Conservation (phyloP, 352 stramenopile genomes). For the Globisporangium nagaii region DNA sequence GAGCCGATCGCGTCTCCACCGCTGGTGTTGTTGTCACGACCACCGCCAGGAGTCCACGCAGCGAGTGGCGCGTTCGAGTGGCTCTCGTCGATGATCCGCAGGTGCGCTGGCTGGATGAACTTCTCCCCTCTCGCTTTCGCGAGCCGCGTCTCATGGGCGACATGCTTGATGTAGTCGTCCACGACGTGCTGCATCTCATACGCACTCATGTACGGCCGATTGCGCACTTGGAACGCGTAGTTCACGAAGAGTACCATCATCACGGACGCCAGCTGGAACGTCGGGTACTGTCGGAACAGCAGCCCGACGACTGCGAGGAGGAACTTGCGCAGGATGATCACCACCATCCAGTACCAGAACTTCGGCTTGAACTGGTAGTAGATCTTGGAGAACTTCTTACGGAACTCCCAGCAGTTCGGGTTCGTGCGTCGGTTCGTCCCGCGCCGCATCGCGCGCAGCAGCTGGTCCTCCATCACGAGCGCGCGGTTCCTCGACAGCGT, state of each 20-base stretch:
- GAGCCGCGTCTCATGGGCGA: constrained; percentile 42
- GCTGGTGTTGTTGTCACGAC: background rate
- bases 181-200: constrained; percentile 56
- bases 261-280: constrained; percentile 69
- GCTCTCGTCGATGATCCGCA: constrained; percentile 23
- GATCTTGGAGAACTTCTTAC: constrained; percentile 72
- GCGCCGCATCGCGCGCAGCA: constrained; percentile 48
- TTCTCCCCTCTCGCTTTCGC: constrained; percentile 49
- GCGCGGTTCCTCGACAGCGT: constrained; percentile 47
- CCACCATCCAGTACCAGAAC: constrained; percentile 77
- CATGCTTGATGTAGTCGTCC: constrained; percentile 43
- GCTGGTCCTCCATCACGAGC: constrained; percentile 66
- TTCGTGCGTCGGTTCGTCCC: constrained; percentile 56
- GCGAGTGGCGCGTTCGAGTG: constrained; percentile 3
- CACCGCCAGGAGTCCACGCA: constrained; percentile 21
- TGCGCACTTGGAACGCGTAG: constrained; percentile 66
- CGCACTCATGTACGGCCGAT: constrained; percentile 71
- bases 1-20: background rate
- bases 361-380: constrained; percentile 88
- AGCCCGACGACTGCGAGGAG: constrained; percentile 56
- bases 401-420: constrained; percentile 66
- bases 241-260: constrained; percentile 76
- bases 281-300: constrained; percentile 67
- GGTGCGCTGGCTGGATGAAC: constrained; percentile 46
- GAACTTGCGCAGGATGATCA: constrained; percentile 78